Conservation (phyloP, 495 filamentous ascomycete genomes). For the Paragyromitra xinjiangensis region DNA sequence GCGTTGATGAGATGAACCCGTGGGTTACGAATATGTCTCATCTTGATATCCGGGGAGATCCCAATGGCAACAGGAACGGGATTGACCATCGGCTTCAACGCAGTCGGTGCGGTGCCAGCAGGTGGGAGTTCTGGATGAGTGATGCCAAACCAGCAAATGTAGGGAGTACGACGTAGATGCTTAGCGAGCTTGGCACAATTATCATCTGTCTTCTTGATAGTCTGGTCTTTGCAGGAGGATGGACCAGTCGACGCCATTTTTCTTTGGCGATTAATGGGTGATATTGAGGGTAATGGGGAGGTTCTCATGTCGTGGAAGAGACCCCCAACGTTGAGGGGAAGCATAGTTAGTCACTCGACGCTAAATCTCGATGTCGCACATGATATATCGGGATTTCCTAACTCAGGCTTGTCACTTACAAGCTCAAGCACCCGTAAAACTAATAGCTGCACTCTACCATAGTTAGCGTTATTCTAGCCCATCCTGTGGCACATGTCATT, state of each 20-base stretch:
- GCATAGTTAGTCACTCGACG: conserved; percentile 32
- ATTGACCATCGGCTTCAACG: conserved; percentile 32
- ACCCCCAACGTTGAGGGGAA: neutral
- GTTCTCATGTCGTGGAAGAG: neutral
- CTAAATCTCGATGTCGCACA: neutral
- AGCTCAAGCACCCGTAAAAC: no score
- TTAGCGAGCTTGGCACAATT: conserved; percentile 6
- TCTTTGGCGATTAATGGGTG: neutral
- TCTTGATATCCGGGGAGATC: conserved; percentile 34
- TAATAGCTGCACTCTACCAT: no score
- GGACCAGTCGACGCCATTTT: neutral
- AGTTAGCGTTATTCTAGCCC: no score
- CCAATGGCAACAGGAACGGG: conserved; percentile 43
- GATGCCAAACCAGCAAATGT: conserved; percentile 44
- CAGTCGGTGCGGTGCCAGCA: conserved; percentile 30
- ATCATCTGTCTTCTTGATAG: neutral
- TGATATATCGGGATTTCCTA: neutral
- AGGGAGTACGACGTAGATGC: conserved; percentile 27
- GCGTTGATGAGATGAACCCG: conserved; percentile 44
- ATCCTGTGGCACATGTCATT: no score
- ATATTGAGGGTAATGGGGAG: neutral
- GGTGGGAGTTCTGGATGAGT: conserved; percentile 42
- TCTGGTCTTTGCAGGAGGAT: no score
- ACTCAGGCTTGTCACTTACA: no score
- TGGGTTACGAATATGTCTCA: conserved; percentile 30